phyloP scores from a whole-genome alignment of 345 rosid species.

The Abelmoschus esculentus region DNA sequence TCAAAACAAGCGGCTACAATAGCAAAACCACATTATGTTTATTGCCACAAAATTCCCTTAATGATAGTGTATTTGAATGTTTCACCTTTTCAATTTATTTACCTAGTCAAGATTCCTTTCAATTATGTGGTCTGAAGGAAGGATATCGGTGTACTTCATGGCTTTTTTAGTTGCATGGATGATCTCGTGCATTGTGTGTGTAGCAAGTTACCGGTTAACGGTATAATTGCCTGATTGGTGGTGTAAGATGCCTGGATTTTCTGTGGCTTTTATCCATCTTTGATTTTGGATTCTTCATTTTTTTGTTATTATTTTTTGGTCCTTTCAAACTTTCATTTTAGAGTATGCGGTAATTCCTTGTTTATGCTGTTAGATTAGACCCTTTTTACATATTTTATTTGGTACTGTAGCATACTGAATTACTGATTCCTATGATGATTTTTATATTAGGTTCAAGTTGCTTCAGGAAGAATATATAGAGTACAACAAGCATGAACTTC shows the following conservation, averaged over 20 bases:
- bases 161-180: not conserved
- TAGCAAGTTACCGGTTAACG: not conserved
- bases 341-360: not conserved
- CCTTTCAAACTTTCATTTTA: not conserved
- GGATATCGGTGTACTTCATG: not conserved
- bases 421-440: conserved; percentile 15
- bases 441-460: conserved; percentile 69
- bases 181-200: not conserved
- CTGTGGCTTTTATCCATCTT: not conserved
- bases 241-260: not conserved
- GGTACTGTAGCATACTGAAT: conserved; percentile 16
- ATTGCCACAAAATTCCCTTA: not conserved
- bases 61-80: not conserved
- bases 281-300: not conserved
- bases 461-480: conserved; percentile 75
- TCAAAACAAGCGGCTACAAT: not conserved
- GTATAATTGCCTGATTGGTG: not conserved
- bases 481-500: conserved; percentile 72
- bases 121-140: not conserved
- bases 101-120: not conserved
- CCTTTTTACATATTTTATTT: conserved; percentile 5
- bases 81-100: not conserved
- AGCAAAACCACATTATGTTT: not conserved
- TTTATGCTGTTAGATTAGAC: conserved; percentile 1
- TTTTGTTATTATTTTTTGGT: not conserved